A percentile compares a stretch with the other conserved stretches of the same genome.
These are phyloP conservation scores for Ophiognomonia clavigignenti-juglandacearum DNA, from an alignment of 2,329 filamentous ascomycete genomes.

Conservation along the genomic window DNA sequence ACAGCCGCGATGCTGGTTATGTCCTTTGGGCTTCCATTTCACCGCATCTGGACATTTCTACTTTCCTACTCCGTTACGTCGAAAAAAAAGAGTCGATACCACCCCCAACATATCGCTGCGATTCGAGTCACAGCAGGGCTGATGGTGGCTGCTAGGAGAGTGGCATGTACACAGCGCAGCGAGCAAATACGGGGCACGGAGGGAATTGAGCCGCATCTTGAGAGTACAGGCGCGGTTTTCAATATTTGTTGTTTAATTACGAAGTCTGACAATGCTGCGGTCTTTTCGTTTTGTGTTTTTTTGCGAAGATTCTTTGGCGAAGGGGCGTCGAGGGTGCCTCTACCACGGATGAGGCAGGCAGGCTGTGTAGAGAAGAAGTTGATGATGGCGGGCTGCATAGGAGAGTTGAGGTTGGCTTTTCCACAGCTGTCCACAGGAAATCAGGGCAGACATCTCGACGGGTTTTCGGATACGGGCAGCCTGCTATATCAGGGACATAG, in stretches of 20 bases:
- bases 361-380: neutral
- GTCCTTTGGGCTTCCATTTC: slow-evolving; percentile 7
- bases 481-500: slow-evolving; percentile 9
- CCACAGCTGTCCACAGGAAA: slow-evolving; percentile 12
- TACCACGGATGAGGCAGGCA: neutral
- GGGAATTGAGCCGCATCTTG: slow-evolving; percentile 17
- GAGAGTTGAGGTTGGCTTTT: slow-evolving; percentile 7
- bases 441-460: slow-evolving; percentile 14
- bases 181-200: slow-evolving; percentile 13
- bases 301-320: slow-evolving; percentile 12
- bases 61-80: slow-evolving; percentile 9
- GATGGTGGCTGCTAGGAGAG: slow-evolving; percentile 14
- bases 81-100: slow-evolving; percentile 11
- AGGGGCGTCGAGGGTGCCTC: slow-evolving; percentile 9
- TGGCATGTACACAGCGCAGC: no score
- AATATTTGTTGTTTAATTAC: slow-evolving; percentile 48
- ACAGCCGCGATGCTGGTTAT: slow-evolving; percentile 9
- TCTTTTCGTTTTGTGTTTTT: slow-evolving; percentile 7
- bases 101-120: slow-evolving; percentile 13
- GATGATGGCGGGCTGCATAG: slow-evolving; percentile 6
- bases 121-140: slow-evolving; percentile 7
- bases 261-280: slow-evolving; percentile 17
- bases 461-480: slow-evolving; percentile 16
- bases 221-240: slow-evolving; percentile 31
- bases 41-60: slow-evolving; percentile 4